phyloP scores from a whole-genome alignment of 2,329 filamentous ascomycete genomes.

The Aspergillus pseudoviridinutans region DNA sequence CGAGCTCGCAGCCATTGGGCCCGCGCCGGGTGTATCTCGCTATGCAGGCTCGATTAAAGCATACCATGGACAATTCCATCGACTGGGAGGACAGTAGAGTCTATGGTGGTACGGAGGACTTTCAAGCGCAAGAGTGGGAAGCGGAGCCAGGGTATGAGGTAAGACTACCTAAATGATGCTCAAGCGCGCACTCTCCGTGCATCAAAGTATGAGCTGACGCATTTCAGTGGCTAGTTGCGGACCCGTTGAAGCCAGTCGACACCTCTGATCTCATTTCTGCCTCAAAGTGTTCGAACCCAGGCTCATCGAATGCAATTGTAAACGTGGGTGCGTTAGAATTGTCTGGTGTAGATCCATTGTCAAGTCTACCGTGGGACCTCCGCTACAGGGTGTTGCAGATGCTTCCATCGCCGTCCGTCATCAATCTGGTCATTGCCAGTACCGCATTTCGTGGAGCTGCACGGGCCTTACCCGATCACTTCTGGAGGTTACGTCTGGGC shows the following conservation, averaged over 20 bases:
- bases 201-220: background rate
- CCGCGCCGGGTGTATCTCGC: background rate
- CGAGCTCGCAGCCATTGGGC: background rate
- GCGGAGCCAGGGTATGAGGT: constrained; percentile 3
- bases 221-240: constrained; percentile 3
- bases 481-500: constrained; percentile 1
- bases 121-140: background rate
- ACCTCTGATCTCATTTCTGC: background rate
- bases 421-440: constrained; percentile 1
- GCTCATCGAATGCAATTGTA: background rate
- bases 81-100: background rate
- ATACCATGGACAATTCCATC: background rate
- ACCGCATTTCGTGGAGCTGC: background rate
- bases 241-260: background rate
- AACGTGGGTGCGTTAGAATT: background rate
- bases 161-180: background rate
- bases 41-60: background rate
- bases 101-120: background rate
- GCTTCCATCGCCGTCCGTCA: background rate
- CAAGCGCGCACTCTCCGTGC: background rate
- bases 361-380: background rate
- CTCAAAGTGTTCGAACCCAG: background rate
- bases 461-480: background rate
- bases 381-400: constrained; percentile 1
- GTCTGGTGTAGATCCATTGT: background rate